phyloP scores from a whole-genome alignment of 2,329 filamentous ascomycete species.

The Drechslerella dactyloides region DNA sequence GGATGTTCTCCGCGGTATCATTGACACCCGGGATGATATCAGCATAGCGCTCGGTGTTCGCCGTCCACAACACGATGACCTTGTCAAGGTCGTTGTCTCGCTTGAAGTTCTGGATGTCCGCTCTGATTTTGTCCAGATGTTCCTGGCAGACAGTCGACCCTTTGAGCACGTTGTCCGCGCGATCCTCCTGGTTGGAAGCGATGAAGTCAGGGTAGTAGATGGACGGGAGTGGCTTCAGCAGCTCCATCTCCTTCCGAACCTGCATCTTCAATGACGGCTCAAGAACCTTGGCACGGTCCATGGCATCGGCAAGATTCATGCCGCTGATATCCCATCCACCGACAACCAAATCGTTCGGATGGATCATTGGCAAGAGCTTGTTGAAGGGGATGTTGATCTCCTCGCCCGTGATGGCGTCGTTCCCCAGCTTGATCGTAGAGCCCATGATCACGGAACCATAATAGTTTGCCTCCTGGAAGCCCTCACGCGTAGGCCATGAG shows the following conservation, averaged over 20 bases:
- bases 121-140: conserved; percentile 90
- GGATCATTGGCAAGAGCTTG: conserved; percentile 91
- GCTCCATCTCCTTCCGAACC: conserved; percentile 90
- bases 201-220: conserved; percentile 99
- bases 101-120: conserved; percentile 96
- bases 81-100: conserved; percentile 82
- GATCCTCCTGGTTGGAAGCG: conserved; percentile 95
- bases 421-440: conserved; percentile 95
- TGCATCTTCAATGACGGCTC: conserved; percentile 91
- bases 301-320: conserved; percentile 85
- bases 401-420: conserved; percentile 78
- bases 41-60: conserved; percentile 97
- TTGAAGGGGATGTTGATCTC: conserved; percentile 98
- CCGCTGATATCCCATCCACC: conserved; percentile 97
- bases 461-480: conserved; percentile 85
- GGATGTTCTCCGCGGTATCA: conserved; percentile 91
- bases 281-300: conserved; percentile 94
- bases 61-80: conserved; percentile 97
- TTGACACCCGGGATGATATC: conserved; percentile 88
- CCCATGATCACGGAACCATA: conserved; percentile 97
- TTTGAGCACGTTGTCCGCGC: conserved; percentile 86
- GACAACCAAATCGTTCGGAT: conserved; percentile 92
- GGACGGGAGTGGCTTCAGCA: conserved; percentile 85
- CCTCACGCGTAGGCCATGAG: conserved; percentile 92
- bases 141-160: conserved; percentile 73